Conservation (phyloP, 148 eudicot species). For the Cornus controversa region DNA sequence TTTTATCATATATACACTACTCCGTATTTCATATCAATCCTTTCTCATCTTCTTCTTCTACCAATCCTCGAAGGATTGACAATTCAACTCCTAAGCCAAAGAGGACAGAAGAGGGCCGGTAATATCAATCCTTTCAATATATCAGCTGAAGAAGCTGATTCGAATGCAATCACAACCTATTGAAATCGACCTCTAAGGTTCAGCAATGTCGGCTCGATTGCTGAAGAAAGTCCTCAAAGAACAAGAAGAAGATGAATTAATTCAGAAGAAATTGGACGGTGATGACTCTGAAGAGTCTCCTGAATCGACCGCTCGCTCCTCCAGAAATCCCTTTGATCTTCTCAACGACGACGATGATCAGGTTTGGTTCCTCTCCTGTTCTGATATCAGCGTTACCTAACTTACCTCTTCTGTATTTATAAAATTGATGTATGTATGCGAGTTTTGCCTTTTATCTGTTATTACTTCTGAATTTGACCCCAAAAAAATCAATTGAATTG, state of each 20-base stretch:
- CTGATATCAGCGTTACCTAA: neutral
- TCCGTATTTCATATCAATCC: too few species aligned
- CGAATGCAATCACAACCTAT: neutral
- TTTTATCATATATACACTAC: too few species aligned
- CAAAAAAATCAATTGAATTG: too few species aligned
- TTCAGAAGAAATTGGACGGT: neutral
- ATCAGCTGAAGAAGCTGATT: neutral
- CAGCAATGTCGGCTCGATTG: constrained; percentile 38
- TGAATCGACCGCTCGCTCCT: constrained; percentile 13
- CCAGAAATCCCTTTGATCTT: constrained; percentile 41
- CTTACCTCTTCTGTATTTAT: neutral
- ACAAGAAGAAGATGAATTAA: constrained; percentile 21
- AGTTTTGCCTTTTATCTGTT: too few species aligned
- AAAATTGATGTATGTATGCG: too few species aligned
- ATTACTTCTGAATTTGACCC: too few species aligned
- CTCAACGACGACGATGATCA: constrained; percentile 31
- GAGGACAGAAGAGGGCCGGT: too few species aligned
- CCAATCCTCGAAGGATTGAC: too few species aligned
- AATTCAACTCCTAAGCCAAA: too few species aligned
- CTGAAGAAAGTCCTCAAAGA: constrained; percentile 37
- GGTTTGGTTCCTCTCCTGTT: constrained; percentile 15
- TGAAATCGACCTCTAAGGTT: neutral
- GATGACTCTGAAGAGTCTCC: constrained; percentile 31
- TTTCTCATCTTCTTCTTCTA: too few species aligned
- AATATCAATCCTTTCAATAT: neutral